Evolutionary conservation across 73 alveolate species (phyloP), one percentile per base, ranked within the genome.

Genomic region (Paramecium caudatum): DNA sequence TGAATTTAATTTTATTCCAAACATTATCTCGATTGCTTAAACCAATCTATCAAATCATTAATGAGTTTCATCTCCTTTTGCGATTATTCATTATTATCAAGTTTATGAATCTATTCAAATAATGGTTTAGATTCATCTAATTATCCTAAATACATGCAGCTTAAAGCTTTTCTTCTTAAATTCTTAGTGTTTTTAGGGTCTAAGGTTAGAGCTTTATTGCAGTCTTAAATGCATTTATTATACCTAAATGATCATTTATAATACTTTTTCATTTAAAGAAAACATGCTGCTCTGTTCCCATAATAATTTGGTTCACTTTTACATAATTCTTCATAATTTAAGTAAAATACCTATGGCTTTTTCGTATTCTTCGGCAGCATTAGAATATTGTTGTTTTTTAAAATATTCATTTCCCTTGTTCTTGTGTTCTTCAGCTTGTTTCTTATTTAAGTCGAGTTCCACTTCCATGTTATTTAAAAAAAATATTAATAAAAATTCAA

Each of bases 231-330:
- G 82, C 99, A 98, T 61, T 93, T 94, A 46, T 94, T 91, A 74
- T 93, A 95, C 17, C 80, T 55, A 55, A 55, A 10, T 3, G 30
- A 55, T 55, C 13, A 55, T 23, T 55, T 27, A 23, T 55, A 55
- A 55, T 55, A 55, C 93, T 94, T 96, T 70, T 96, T 96, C 87
- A 93, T 90, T 43, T 85, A 68, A 55, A 96, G 91, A 82, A 90
- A 97, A 32, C 98, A 88, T 36, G 97, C 98, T 1, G 99, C 98
- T 50, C 99, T 91, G 92, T 98, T 98, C 47, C 98, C 96, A 91
- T 85, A 95, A 43, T 86, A 93, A 30, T 90, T 94, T 12, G 96
- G 96, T 82, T 98, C 99, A 16, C 94, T 86, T 32, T 91, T 90
- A 63, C 91, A 88, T 37, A 90, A 46, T 82, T 91, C 95, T 78